Base-by-base conservation (phyloP, 2,329 filamentous ascomycete species). In the Rhynchosporium graminicola region DNA sequence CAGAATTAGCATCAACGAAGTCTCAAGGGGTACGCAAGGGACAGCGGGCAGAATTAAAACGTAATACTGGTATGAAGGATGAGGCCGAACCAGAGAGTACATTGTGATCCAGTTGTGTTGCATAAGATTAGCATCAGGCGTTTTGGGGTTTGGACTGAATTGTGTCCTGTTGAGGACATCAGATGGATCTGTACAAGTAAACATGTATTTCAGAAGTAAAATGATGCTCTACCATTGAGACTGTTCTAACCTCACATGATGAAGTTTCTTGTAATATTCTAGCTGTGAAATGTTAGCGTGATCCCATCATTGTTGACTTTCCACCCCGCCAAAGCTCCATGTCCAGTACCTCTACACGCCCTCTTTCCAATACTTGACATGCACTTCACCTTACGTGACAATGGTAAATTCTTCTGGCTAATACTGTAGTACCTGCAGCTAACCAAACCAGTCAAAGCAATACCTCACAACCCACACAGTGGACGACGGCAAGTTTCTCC, bases 381-480 rank as follows among this genome's bases (percentile, higher is more conserved):
- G 47, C 54, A 26, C 43, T 54, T 46, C 29, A 62, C 67, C 58
- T 40, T 56, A 61, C 56, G 69, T 70, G 64, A 73, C 64, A 64
- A 74, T 74, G 73, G 73, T 71, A 71, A 20, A 38, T 55, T 12
- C 40, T 15, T 51, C 29, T 60, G 31, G 51, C 42, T 26, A 28
- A 38, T 4, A 7, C 10, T 12, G 6, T 28, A 7, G 31, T n/a
- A 20, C 13, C 3, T 20, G 46, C 59, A 12, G 54, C 66, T 71
- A 66, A 73, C 29, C 36, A 8, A 48, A n/a, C 1, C 64, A 97
- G 95, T 99, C 95, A 61, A 98, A 98, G 80, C 95, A 98, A 88
- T 99, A 97, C 76, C 85, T 99, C 66, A 96, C 94, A 72, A 89
- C 90, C 69, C 91, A 97, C 77, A 94, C 92, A 48, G 86, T 97